Evolutionary conservation across 176 grass and related monocot genomes (phyloP).

Genomic region (Avena eriantha): DNA sequence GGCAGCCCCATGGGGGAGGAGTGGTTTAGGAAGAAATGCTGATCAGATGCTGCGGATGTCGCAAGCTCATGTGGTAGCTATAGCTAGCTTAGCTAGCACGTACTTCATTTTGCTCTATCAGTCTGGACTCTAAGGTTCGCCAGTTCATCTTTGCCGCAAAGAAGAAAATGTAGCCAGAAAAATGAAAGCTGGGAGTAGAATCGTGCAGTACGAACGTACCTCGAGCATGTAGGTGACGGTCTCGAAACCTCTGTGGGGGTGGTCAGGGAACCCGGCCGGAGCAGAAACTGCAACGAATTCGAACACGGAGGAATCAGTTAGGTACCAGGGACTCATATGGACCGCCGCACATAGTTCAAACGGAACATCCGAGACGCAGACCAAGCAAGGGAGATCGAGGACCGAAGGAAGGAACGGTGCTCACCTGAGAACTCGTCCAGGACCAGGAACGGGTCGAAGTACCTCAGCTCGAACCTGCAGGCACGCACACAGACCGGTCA

Average conservation of each 20-base stretch:
- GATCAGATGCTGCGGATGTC: not conserved
- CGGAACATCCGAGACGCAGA: not conserved
- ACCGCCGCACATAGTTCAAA: not conserved
- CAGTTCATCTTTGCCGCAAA: not conserved
- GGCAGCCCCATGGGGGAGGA: not conserved
- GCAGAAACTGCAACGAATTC: conserved; percentile 58
- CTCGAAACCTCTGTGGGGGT: conserved; percentile 98
- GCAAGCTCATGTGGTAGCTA: not conserved
- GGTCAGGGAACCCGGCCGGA: conserved; percentile 94
- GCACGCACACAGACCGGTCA: not conserved
- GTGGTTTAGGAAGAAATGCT: not conserved
- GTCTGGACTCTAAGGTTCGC: not conserved
- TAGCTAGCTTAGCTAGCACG: too few species aligned
- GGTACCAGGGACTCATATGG: not conserved
- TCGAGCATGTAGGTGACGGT: conserved; percentile 99
- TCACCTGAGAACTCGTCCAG: conserved; percentile 97
- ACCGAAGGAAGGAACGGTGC: not conserved
- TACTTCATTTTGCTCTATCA: too few species aligned
- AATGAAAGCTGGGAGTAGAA: not conserved
- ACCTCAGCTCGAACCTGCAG: conserved; percentile 85
- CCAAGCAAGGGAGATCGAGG: not conserved
- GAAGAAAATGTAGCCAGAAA: not conserved
- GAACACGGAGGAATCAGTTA: not conserved
- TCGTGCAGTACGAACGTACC: conserved; percentile 29
- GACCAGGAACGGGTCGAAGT: conserved; percentile 94